These are phyloP conservation scores for Aspergillus versicolor DNA, from an alignment of 2,329 filamentous ascomycete genomes.

Conservation along the genomic window DNA sequence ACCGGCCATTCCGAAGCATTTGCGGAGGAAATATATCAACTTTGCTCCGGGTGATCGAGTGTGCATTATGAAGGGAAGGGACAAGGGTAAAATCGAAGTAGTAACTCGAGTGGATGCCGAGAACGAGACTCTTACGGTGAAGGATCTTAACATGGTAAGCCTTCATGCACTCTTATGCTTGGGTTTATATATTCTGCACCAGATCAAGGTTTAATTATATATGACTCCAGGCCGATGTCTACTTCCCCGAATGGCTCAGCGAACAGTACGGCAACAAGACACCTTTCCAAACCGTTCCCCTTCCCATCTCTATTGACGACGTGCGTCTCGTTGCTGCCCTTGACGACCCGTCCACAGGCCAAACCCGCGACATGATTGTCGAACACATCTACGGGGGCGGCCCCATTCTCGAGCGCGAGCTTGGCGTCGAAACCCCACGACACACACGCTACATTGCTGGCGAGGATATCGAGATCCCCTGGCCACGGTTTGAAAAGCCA, in stretches of 20 bases:
- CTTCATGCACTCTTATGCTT: neutral
- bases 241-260: conserved; percentile 39
- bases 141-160: conserved; percentile 62
- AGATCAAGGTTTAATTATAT: neutral
- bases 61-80: conserved; percentile 72
- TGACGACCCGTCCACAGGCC: conserved; percentile 63
- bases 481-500: conserved; percentile 61
- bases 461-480: conserved; percentile 71
- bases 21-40: conserved; percentile 54
- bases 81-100: conserved; percentile 80
- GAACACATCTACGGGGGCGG: conserved; percentile 62
- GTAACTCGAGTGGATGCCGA: conserved; percentile 59
- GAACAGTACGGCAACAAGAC: conserved; percentile 38
- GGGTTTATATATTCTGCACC: neutral
- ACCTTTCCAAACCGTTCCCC: conserved; percentile 49
- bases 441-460: conserved; percentile 63
- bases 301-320: conserved; percentile 65
- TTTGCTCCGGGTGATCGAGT: conserved; percentile 74
- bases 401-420: conserved; percentile 52
- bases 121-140: conserved; percentile 60
- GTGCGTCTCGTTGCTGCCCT: conserved; percentile 81
- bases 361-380: conserved; percentile 72
- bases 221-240: conserved; percentile 40
- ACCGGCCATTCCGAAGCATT: conserved; percentile 41
- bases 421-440: conserved; percentile 43